Evolutionary conservation across 495 filamentous ascomycete genomes (phyloP), one percentile per base, ranked within the genome.

Genomic region (Penicillium lagena): DNA sequence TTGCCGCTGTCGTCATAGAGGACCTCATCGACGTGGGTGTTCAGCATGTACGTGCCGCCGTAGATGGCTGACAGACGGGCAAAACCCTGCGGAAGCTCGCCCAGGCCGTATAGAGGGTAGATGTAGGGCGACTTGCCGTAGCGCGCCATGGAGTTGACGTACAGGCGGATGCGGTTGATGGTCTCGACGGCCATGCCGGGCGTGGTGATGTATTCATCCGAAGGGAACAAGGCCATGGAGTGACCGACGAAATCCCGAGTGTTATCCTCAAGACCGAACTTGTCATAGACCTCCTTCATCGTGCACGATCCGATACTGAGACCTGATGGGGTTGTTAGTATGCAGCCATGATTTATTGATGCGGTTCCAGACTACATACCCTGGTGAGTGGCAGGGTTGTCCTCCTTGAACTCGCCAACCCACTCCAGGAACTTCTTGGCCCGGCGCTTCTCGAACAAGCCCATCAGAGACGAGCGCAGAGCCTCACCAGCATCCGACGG

Each of bases 91-190:
- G 93, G 93, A 31, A 99, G 81, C 71, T 99, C 93, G 56, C 94
- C 93, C 15, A 99, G 79, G 46, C 93, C 93, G 67, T 99, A 96
- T 10, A 96, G 85, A 13, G 93, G 93, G 73, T 97, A 99, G 71
- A 99, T 97, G 71, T 99, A 99, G 12, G 93, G 93, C 13, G 90
- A 96, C 70, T 96, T 97, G 62, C 93, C 93, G 68, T 97, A 97
- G 49, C 94, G 83, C 31, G 93, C 89, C 76, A 99, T 95, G 22
- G 88, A 95, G 75, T 95, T 96, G 54, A 91, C 93, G 67, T 99
- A 99, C 41, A 99, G 78, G 49, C 89, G 82, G 63, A 97, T 95
- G 50, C 90, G 89, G 63, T 87, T 81, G 59, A 97, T 88, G 40
- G 88, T 82, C 58, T 96, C 93, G 53, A 85, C 78, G 35, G 93